Evolutionary conservation across 306 rosid species (phyloP).

Genomic region (Vigna reflexopilosa): DNA sequence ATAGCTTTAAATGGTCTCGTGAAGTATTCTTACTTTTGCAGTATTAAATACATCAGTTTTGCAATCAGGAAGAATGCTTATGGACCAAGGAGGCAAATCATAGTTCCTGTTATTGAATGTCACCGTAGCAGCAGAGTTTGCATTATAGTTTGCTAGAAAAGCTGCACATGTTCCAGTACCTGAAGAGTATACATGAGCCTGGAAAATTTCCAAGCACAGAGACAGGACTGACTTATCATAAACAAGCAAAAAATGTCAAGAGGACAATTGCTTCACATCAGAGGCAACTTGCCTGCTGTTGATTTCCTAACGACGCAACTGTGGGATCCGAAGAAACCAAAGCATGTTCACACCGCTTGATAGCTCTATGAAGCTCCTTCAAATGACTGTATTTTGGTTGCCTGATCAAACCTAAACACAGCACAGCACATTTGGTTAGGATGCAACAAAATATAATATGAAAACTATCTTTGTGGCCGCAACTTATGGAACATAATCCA

Average conservation of each 20-base stretch:
- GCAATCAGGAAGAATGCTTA: constrained; percentile 98
- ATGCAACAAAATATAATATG: constrained; percentile 16
- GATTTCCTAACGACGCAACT: constrained; percentile 71
- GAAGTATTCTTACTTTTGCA: constrained; percentile 69
- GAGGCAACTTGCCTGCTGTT: constrained; percentile 68
- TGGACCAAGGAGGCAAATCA: constrained; percentile 94
- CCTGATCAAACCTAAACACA: constrained; percentile 75
- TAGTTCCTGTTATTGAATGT: constrained; percentile 70
- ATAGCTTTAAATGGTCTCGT: constrained; percentile 11
- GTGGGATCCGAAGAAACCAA: constrained; percentile 83
- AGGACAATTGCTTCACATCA: constrained; percentile 14
- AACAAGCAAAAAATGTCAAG: constrained; percentile 9
- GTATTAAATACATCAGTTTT: constrained; percentile 73
- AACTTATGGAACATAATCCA: constrained; percentile 22
- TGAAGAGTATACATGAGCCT: constrained; percentile 86
- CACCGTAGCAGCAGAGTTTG: constrained; percentile 65
- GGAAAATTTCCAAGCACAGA: constrained; percentile 48
- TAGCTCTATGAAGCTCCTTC: constrained; percentile 81
- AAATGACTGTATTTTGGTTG: constrained; percentile 89
- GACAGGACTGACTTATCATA: constrained; percentile 15
- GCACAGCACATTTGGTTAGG: constrained; percentile 3
- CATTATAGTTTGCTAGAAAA: constrained; percentile 79
- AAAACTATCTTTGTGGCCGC: constrained; percentile 6
- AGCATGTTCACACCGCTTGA: constrained; percentile 81
- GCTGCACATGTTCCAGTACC: constrained; percentile 77